Evolutionary conservation across 768 basidiomycete species (phyloP).

Genomic region (Rhodotorula diobovata): DNA sequence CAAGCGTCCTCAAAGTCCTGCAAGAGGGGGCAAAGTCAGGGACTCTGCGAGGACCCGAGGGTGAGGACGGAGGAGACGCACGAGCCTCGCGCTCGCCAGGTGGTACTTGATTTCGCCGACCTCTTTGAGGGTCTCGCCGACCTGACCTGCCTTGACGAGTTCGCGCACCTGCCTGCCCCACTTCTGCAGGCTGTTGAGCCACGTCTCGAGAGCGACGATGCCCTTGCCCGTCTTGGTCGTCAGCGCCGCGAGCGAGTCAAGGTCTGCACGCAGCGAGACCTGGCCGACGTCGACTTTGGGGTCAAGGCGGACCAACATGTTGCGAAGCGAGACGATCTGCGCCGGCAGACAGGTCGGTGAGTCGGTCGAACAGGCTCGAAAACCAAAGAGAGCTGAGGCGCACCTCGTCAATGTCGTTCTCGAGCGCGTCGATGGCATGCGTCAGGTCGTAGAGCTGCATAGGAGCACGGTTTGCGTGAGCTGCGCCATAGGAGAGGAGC

Average conservation of each 20-base stretch:
- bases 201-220: constrained; percentile 30
- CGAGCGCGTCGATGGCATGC: constrained; percentile 34
- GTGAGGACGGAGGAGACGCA: not conserved
- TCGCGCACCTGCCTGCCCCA: constrained; percentile 14
- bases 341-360: not conserved
- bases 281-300: constrained; percentile 26
- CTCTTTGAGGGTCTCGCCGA: constrained; percentile 17
- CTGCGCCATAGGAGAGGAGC: too few relatives aligned
- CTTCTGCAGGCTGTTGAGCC: constrained; percentile 16
- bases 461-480: not conserved
- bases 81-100: constrained; percentile 22
- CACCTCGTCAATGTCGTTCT: constrained; percentile 34
- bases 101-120: constrained; percentile 35
- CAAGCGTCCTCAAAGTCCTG: constrained; percentile 35
- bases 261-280: constrained; percentile 22
- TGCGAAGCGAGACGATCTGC: constrained; percentile 22
- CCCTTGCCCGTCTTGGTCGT: constrained; percentile 30
- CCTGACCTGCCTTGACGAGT: constrained; percentile 21
- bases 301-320: constrained; percentile 21
- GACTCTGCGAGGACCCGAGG: not conserved
- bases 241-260: constrained; percentile 16
- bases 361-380: not conserved
- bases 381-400: too few relatives aligned
- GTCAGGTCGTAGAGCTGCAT: constrained; percentile 32
- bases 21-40: not conserved